Evolutionary conservation across 2,329 filamentous ascomycete genomes (phyloP), one percentile per base, ranked within the genome.

Genomic region (Pseudocercospora pini-densiflorae): DNA sequence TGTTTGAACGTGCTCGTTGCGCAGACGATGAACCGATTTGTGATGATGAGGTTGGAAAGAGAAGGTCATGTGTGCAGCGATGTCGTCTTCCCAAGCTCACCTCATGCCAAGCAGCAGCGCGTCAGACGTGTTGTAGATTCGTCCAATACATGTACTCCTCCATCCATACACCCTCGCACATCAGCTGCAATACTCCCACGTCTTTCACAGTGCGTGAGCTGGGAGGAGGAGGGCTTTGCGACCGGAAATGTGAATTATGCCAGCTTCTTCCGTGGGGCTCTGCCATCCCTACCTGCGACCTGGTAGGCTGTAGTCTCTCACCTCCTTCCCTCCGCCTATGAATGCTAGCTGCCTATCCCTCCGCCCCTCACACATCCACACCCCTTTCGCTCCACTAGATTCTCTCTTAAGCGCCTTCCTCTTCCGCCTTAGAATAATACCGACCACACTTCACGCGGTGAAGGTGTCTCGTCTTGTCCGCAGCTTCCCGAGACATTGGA

Each of bases 341-440:
- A 55, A 19, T 51, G 47, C 47, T 24, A 51, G 47, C 40, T 47
- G 33, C 36, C 40, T 60, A 3, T 16, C 12, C 40, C 16, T 21
- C 23, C 47, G 43, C 47, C 47, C 51, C 19, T 23, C 24, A 16
- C 51, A 29, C 21, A 29, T 54, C 33, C 60, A 9, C 29, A n/a
- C 29, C 45, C 60, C 49, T 23, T 24, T n/a, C 61, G 10, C 61
- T 27, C 33, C 61, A 43, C 61, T 9, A 10, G 12, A 21, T 6
- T 33, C 21, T 31, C 62, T 16, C 31, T 53, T 45, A 23, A 33
- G 45, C 54, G 47, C 64, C 60, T 45, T 21, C 33, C 40, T 49
- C 31, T 49, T 14, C 45, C 23, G 47, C 63, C 58, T 12, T 9
- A 19, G 31, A 36, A 29, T 40, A 33, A 16, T 40, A 19, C 53